phyloP scores from a whole-genome alignment of 805 yeast genomes.

The Cyberlindnera xylosilytica region DNA sequence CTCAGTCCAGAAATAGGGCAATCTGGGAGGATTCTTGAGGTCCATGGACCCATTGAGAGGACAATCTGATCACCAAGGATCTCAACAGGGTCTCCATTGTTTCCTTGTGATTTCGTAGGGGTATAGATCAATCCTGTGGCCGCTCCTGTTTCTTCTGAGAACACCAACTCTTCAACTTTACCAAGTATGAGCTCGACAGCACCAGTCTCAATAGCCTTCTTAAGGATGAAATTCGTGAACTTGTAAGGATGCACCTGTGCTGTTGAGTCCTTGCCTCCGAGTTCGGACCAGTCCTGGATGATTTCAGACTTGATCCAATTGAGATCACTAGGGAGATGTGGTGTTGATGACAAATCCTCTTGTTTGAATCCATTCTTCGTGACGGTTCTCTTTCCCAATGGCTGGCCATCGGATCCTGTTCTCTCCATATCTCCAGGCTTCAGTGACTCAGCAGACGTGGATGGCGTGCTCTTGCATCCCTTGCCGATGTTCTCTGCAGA shows the following conservation, averaged over 20 bases:
- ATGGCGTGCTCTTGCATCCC: conserved; percentile 19
- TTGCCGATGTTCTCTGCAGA: conserved; percentile 14
- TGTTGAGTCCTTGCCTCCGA: conserved; percentile 84
- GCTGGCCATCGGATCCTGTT: conserved; percentile 18
- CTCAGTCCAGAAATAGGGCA: conserved; percentile 93
- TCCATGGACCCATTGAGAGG: conserved; percentile 95
- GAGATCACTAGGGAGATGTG: conserved; percentile 55
- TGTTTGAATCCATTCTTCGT: conserved; percentile 32
- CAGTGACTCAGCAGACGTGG: conserved; percentile 13
- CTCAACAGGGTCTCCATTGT: conserved; percentile 35
- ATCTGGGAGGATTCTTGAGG: conserved; percentile 81
- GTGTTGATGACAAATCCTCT: conserved; percentile 18
- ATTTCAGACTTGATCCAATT: conserved; percentile 71
- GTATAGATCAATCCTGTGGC: conserved; percentile 71
- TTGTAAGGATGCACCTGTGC: conserved; percentile 97
- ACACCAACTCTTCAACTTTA: conserved; percentile 67
- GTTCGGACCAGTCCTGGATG: conserved; percentile 68
- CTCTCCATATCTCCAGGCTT: conserved; percentile 13
- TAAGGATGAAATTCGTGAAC: conserved; percentile 80
- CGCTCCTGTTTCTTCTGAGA: conserved; percentile 58
- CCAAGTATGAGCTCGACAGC: conserved; percentile 84
- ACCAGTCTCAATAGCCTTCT: conserved; percentile 77
- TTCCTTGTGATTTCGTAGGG: conserved; percentile 31
- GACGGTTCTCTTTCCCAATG: conserved; percentile 32
- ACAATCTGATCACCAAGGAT: conserved; percentile 75